These are phyloP conservation scores for Rhizopus arrhizus DNA, from an alignment of 371 early-diverging fungal genomes.

Conservation along the genomic window DNA sequence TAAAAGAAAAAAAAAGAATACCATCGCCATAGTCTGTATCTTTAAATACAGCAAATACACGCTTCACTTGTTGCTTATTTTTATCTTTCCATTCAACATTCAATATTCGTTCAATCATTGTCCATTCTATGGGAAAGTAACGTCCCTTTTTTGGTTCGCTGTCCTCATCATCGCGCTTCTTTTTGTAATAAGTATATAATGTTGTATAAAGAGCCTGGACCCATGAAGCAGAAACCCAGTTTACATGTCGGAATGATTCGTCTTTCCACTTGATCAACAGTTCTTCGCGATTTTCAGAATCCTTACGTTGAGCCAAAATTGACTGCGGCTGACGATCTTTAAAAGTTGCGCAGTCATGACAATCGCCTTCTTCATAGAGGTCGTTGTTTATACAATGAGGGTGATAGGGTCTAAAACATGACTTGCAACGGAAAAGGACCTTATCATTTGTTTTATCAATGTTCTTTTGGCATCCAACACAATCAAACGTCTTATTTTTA, in stretches of 20 bases:
- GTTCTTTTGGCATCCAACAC: constrained; percentile 18
- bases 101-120: constrained; percentile 50
- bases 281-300: constrained; percentile 5
- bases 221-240: constrained; percentile 63
- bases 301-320: constrained; percentile 6
- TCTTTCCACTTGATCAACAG: constrained; percentile 59
- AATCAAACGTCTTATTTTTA: not conserved
- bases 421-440: constrained; percentile 40
- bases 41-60: constrained; percentile 49
- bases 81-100: constrained; percentile 45
- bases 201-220: constrained; percentile 25
- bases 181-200: constrained; percentile 31
- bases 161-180: constrained; percentile 19
- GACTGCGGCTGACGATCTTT: constrained; percentile 9
- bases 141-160: constrained; percentile 27
- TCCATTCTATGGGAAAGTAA: constrained; percentile 35
- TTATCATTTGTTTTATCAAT: constrained; percentile 3
- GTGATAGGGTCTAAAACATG: constrained; percentile 46
- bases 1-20: constrained; percentile 17
- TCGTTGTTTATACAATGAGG: constrained; percentile 31
- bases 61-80: constrained; percentile 25
- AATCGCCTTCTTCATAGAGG: constrained; percentile 38
- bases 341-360: constrained; percentile 42
- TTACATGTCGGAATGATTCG: constrained; percentile 54
- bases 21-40: constrained; percentile 55